Conservation (phyloP, 1,284 basidiomycete genomes). For the Moniliella sp. region DNA sequence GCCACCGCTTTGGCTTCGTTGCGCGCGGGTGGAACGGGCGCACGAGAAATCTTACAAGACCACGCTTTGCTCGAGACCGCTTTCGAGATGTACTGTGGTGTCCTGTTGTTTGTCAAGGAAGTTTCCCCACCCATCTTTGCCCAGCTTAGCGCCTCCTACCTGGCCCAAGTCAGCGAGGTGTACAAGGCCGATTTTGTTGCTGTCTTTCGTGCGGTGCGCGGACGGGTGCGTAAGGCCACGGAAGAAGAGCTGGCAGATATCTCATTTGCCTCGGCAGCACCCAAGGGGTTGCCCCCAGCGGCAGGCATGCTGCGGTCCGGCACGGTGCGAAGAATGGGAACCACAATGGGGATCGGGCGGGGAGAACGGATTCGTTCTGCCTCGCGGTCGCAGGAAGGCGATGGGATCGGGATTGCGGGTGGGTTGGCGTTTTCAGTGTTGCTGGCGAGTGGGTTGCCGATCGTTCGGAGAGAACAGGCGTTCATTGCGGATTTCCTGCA, state of each 20-base stretch:
- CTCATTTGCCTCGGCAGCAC: slow-evolving; percentile 6
- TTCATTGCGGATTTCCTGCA: slow-evolving; percentile 82
- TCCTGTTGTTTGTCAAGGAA: slow-evolving; percentile 82
- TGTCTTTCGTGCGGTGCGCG: slow-evolving; percentile 10
- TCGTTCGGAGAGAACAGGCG: slow-evolving; percentile 59
- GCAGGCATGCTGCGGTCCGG: slow-evolving; percentile 9
- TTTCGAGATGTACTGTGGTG: slow-evolving; percentile 64
- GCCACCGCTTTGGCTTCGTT: slow-evolving; percentile 1
- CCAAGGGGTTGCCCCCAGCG: slow-evolving; percentile 8
- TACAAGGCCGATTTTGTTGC: slow-evolving; percentile 20
- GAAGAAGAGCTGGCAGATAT: slow-evolving; percentile 14
- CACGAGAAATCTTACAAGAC: slow-evolving; percentile 11
- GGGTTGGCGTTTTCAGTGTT: slow-evolving; percentile 51
- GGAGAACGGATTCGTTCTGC: not conserved
- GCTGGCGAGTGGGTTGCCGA: slow-evolving; percentile 53
- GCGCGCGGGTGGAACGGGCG: slow-evolving; percentile 5
- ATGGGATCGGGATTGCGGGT: not conserved
- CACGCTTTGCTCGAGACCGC: slow-evolving; percentile 46
- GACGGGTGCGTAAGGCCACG: slow-evolving; percentile 9
- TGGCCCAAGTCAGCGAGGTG: slow-evolving; percentile 14
- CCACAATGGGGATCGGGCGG: not conserved
- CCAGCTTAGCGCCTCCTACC: slow-evolving; percentile 17
- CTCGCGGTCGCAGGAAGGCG: not conserved
- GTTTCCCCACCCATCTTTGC: slow-evolving; percentile 39
- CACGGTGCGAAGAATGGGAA: slow-evolving; percentile 3